Conservation (phyloP, 441 rosid species). For the Omphalea diandra region DNA sequence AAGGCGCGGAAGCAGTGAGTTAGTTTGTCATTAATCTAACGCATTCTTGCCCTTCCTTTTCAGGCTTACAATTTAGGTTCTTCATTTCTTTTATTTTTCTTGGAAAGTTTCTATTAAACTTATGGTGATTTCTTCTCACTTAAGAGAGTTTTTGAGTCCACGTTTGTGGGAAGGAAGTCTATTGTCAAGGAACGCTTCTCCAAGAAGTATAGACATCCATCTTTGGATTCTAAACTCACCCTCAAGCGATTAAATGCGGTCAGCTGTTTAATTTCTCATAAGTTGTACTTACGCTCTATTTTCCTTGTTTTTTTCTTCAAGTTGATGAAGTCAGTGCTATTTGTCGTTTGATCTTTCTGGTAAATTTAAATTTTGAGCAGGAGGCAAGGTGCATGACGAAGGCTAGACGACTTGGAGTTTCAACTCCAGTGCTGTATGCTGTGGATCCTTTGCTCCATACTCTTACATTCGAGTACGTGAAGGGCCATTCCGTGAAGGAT, state of each 20-base stretch:
- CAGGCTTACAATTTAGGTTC: neutral
- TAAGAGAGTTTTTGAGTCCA: slow-evolving; percentile 81
- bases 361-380: slow-evolving; percentile 35
- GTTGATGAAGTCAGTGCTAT: neutral
- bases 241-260: slow-evolving; percentile 87
- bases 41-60: neutral
- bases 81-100: neutral
- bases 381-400: slow-evolving; percentile 94
- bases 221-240: slow-evolving; percentile 80
- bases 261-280: slow-evolving; percentile 28
- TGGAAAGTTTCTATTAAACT: slow-evolving; percentile 13
- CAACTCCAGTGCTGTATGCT: slow-evolving; percentile 71
- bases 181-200: slow-evolving; percentile 89
- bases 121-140: neutral
- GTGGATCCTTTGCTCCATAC: slow-evolving; percentile 66
- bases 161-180: slow-evolving; percentile 69
- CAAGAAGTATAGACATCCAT: slow-evolving; percentile 90
- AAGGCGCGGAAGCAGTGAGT: slow-evolving; percentile 98
- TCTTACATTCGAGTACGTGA: slow-evolving; percentile 70
- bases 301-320: neutral
- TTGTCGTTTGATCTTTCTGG: neutral
- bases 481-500: slow-evolving; percentile 71
- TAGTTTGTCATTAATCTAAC: neutral
- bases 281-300: too few relatives aligned
- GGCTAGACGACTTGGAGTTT: slow-evolving; percentile 82